phyloP scores from a whole-genome alignment of 768 basidiomycete genomes.

The Lepiota venenata region DNA sequence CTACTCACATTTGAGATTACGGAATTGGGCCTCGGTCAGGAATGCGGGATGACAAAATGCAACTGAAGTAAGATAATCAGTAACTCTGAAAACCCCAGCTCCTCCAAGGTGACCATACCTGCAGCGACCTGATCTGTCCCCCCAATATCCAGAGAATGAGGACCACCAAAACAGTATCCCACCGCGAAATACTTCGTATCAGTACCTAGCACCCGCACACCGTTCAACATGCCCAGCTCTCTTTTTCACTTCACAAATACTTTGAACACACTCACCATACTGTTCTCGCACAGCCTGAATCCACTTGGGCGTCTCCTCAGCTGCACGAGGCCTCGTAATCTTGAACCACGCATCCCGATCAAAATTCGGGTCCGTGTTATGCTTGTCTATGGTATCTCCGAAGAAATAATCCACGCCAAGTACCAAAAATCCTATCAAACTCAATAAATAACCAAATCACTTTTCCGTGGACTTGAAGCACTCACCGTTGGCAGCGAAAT shows the following conservation, averaged over 20 bases:
- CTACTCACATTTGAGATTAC: constrained; percentile 41
- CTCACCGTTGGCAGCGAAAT: constrained; percentile 56
- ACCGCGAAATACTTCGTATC: constrained; percentile 41
- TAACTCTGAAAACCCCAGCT: not conserved
- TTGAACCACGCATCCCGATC: constrained; percentile 40
- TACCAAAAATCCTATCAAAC: constrained; percentile 47
- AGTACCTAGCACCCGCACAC: constrained; percentile 10
- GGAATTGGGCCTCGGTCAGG: constrained; percentile 45
- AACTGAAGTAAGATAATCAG: constrained; percentile 24
- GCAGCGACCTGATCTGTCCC: constrained; percentile 44
- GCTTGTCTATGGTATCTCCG: constrained; percentile 46
- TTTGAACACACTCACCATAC: constrained; percentile 39
- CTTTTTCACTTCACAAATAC: not conserved
- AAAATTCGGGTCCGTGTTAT: constrained; percentile 31
- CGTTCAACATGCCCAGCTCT: not conserved
- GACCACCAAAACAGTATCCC: constrained; percentile 59
- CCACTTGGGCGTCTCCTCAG: constrained; percentile 45
- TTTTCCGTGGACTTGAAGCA: too few relatives aligned
- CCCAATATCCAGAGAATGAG: constrained; percentile 44
- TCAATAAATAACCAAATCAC: not conserved
- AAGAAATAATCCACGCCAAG: constrained; percentile 64
- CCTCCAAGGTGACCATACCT: constrained; percentile 25
- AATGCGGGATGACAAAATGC: constrained; percentile 56
- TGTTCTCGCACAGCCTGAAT: constrained; percentile 43
- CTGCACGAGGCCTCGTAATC: constrained; percentile 31